Base-by-base conservation (phyloP, 1,284 basidiomycete genomes). In the Calocybe gambosa region DNA sequence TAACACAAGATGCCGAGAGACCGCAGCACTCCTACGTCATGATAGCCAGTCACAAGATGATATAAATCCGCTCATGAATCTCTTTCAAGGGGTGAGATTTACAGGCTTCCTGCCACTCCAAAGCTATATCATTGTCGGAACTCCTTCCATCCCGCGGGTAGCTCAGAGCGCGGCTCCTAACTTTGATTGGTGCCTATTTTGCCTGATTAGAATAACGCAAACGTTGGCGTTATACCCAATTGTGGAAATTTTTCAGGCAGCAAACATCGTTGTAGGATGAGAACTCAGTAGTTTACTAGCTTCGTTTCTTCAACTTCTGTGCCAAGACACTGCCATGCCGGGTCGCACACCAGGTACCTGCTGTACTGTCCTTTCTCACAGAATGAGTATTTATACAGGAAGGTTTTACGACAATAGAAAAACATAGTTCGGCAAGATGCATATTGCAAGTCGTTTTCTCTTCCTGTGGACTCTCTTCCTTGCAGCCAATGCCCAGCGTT, bases 401-500 rank as follows among this genome's bases (percentile, higher is more conserved):
- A 26, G 15, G 20, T 31, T 2, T 16, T 6, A 38, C n/a, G 6
- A 28, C 35, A 28, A 9, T 28, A 26, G 33, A 9, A 29, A 29
- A 33, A 25, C 19, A 38, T 38, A 38, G 18, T 13, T n/a, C 19
- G 7, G 36, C 31, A 34, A 36, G 10, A 54, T 54, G 50, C 52
- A 40, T 23, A 28, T 45, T 28, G 34, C 33, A 21, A 33, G 35
- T 18, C 43, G 26, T 20, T 33, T 54, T 12, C 43, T 60, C 9
- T 29, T 52, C 20, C n/a, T 49, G 9, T 54, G 50, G 21, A 48
- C 53, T 6, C 46, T 61, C 13, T 53, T 46, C 5, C 25, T 57
- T 25, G 53, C 47, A 16, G 61, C 53, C 8, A 53, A 56, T 39
- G 67, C 65, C 13, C 60, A 67, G 50, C 66, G 68, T 21, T 66